Base-by-base conservation (phyloP, 1,139 yeast genomes). In the Pichia sp. region DNA sequence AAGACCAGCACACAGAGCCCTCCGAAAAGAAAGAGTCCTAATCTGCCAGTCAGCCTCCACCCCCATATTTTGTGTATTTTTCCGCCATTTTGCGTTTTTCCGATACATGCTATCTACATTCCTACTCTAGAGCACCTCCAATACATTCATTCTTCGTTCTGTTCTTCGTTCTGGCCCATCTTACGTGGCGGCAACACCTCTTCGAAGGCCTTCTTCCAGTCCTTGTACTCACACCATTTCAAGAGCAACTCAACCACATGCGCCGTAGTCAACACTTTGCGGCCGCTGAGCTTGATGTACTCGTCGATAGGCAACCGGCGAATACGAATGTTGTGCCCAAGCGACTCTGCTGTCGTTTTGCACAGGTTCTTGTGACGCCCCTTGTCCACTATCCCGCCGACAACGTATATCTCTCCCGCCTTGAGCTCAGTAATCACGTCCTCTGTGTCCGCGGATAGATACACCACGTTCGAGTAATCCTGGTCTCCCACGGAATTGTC, bases 371-470 rank as follows among this genome's bases (percentile, higher is more conserved):
- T 92, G 74, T 93, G 87, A 62, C 98, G 79, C 60, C 95, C 95
- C 70, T 92, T 93, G 70, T 93, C 99, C 8, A 93, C 98, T 54
- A 93, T 92, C 0, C 99, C 99, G 8, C 99, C 99, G 53, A 93
- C 84, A 49, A 92, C 81, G 64, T 93, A 93, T 0, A 95, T 87
- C 68, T 78, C 77, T 5, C 84, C 85, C 4, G 84, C 81, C 58
- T 85, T 84, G 51, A 93, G 73, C 10, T 72, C 75, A 19, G 79
- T 80, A 40, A 87, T 71, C 23, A 79, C 78, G 31, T 87, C 87
- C 16, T 85, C 87, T 0, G 96, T 85, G 64, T 93, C 99, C 0
- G 98, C 96, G 1, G 96, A 85, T 47, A 93, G 74, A 66, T 93
- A 93, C 0, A 89, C 78, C 55, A 75, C 74, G 53, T 79, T 79